phyloP scores from a whole-genome alignment of 305 asterid genomes.

The Nicotiana rustica region DNA sequence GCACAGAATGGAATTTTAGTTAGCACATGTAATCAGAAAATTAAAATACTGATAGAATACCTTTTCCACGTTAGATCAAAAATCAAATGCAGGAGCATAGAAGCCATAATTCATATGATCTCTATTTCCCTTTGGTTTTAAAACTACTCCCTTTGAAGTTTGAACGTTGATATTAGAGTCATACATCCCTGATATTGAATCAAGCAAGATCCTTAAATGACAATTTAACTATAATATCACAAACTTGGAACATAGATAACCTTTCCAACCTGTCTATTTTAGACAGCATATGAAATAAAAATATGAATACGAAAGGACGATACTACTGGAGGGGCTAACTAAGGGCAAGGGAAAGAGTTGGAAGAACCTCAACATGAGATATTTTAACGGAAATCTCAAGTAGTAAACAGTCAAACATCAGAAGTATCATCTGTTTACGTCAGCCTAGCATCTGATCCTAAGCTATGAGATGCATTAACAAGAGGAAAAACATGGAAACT shows the following conservation, averaged over 20 bases:
- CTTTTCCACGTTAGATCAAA: background rate
- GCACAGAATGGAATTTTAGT: constrained; percentile 20
- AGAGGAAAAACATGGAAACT: background rate
- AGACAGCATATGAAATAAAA: constrained; percentile 14
- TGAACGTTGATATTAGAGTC: background rate
- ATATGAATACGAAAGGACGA: background rate
- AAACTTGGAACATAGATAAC: background rate
- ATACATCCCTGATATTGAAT: background rate
- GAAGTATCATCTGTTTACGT: background rate
- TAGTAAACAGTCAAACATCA: constrained; percentile 15
- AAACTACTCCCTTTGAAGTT: background rate
- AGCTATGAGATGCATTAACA: background rate
- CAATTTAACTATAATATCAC: background rate
- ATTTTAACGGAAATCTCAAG: background rate
- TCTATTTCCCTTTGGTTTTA: background rate
- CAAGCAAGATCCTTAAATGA: background rate
- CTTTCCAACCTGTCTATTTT: background rate
- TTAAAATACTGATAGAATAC: background rate
- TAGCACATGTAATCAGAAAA: background rate
- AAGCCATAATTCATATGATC: constrained; percentile 2
- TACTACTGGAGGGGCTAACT: background rate
- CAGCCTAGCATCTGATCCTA: background rate
- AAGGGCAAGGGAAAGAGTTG: constrained; percentile 2
- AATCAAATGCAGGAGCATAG: constrained; percentile 18
- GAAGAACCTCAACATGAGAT: constrained; percentile 1